Percentiles rank a stretch among this genome's conserved stretches.
These are phyloP conservation scores for Spongispora temasekensis DNA, from an alignment of 1,284 basidiomycete genomes.

Conservation along the genomic window DNA sequence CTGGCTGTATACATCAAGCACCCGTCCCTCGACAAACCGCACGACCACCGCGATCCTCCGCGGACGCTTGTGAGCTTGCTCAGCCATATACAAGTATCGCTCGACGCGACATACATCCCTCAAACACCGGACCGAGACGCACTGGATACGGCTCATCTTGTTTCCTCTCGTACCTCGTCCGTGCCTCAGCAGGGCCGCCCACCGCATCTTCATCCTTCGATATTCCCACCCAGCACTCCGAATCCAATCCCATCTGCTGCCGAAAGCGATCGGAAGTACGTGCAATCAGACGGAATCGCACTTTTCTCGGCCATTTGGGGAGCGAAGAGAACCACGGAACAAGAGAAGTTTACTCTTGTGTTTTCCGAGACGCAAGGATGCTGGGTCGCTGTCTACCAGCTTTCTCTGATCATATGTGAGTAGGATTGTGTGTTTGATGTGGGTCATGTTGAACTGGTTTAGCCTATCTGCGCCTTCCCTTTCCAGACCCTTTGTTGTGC, in stretches of 20 bases:
- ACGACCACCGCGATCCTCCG: slow-evolving; percentile 50
- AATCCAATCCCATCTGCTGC: slow-evolving; percentile 71
- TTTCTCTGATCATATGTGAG: slow-evolving; percentile 77
- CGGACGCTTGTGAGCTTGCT: slow-evolving; percentile 62
- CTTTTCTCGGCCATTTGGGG: slow-evolving; percentile 76
- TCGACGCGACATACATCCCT: slow-evolving; percentile 82
- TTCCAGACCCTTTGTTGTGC: slow-evolving; percentile 74
- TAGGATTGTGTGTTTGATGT: slow-evolving; percentile 14
- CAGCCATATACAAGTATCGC: slow-evolving; percentile 71
- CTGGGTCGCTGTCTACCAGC: slow-evolving; percentile 78
- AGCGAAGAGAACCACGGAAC: slow-evolving; percentile 44
- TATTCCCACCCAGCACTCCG: slow-evolving; percentile 75
- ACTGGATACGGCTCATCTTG: slow-evolving; percentile 41
- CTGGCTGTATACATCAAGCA: slow-evolving; percentile 57
- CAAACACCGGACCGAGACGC: slow-evolving; percentile 35
- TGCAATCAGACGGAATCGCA: slow-evolving; percentile 72
- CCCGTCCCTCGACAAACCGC: slow-evolving; percentile 35
- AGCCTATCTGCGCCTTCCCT: slow-evolving; percentile 76
- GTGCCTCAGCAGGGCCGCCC: slow-evolving; percentile 37
- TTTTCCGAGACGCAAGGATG: slow-evolving; percentile 56
- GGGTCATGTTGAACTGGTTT: slow-evolving; percentile 5
- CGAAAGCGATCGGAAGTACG: slow-evolving; percentile 71
- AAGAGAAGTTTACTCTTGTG: slow-evolving; percentile 63
- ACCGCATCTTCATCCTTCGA: slow-evolving; percentile 51
- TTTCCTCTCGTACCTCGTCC: slow-evolving; percentile 50